Base-by-base conservation (phyloP, 2,329 filamentous ascomycete genomes). In the Moelleriella libera region DNA sequence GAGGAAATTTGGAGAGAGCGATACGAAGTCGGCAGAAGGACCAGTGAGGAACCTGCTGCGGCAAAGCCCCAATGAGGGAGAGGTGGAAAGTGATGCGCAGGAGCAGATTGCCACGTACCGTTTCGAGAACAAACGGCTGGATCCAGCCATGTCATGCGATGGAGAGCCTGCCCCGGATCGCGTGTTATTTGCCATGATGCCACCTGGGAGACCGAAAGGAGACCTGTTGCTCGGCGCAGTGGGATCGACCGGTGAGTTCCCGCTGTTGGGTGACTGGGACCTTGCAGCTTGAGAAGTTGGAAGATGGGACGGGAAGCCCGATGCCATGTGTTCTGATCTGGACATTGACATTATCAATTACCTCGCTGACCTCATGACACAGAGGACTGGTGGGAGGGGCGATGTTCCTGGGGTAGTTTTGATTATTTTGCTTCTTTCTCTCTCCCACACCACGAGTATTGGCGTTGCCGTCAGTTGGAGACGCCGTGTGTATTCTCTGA, bases 301-400 rank as follows among this genome's bases (percentile, higher is more conserved):
- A 64, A 79, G 67, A 66, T 83, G 80, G 51, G 81, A 75, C 56
- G 86, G 78, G 68, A 87, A 89, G 70, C 86, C 86, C 67, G 92
- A 80, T 63, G 83, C 83, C 72, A 92, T 78, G 66, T 90, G 85
- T 65, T 94, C 87, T 60, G 86, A 80, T 78, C 88, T 83, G 66
- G 83, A 75, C 69, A 78, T 86, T 74, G 86, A 85, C 88, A 95
- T 94, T 88, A 90, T 88, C 78, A 74, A 88, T 88, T 88, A 86
- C 70, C 61, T 68, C 66, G 45, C 47, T 45, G 47, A 48, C 47
- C 49, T 49, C 47, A 49, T 50, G 47, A 50, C 49, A 48, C 43
- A 45, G 47, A 48, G 47, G 42, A 41, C 43, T 46, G 46, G 40
- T 37, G 44, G 34, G 37, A 30, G 39, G 41, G 30, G 29, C 34